phyloP scores from a whole-genome alignment of 257 asterid genomes.

The Craterostigma plantagineum region DNA sequence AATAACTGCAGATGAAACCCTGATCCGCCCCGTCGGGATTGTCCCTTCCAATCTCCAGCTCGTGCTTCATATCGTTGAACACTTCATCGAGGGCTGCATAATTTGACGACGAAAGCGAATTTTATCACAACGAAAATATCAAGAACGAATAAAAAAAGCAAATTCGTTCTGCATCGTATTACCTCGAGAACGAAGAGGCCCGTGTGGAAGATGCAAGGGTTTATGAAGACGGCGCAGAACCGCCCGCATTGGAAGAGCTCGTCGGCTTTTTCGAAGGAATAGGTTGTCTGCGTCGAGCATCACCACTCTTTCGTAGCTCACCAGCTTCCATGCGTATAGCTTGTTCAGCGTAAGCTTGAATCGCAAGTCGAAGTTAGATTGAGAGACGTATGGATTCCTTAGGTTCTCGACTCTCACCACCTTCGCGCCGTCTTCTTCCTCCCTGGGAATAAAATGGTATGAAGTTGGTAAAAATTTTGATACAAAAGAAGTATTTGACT shows the following conservation, averaged over 20 bases:
- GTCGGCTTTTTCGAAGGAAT: constrained; percentile 52
- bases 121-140: not conserved
- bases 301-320: constrained; percentile 56
- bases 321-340: constrained; percentile 84
- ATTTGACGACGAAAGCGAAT: not conserved
- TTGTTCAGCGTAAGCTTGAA: constrained; percentile 70
- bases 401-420: constrained; percentile 57
- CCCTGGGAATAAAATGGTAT: too few species aligned
- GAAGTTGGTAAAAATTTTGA: not conserved
- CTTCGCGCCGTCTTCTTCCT: constrained; percentile 63
- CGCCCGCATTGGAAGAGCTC: constrained; percentile 84
- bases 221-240: constrained; percentile 83
- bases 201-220: constrained; percentile 92
- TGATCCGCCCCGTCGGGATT: constrained; percentile 96
- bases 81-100: constrained; percentile 59
- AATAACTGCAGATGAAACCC: constrained; percentile 66
- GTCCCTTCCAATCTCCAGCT: constrained; percentile 33
- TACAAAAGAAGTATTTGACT: too few species aligned
- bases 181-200: constrained; percentile 94
- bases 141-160: not conserved
- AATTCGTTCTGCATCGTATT: too few species aligned
- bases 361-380: constrained; percentile 33
- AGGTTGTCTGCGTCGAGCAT: constrained; percentile 95
- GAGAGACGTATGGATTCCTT: constrained; percentile 44
- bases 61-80: constrained; percentile 69